Conservation (phyloP, 2,329 filamentous ascomycete genomes). For the Apiospora rasikravindrae region DNA sequence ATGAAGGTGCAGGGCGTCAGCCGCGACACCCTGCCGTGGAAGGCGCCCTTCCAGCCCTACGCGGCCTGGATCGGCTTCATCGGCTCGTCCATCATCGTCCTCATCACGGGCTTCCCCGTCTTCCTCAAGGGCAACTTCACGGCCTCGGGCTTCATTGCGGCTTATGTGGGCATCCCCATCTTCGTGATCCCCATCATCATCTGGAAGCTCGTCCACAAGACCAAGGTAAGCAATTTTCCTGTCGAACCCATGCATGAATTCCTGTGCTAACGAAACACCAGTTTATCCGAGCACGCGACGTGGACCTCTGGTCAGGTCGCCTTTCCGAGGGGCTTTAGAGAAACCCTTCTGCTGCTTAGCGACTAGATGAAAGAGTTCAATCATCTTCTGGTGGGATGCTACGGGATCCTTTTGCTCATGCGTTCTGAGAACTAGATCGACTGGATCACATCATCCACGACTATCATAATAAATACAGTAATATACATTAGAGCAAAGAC, state of each 20-base stretch:
- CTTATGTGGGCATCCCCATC: constrained; percentile 48
- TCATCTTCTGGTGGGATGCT: no score
- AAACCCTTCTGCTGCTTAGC: no score
- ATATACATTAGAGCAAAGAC: neutral
- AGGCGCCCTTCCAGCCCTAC: constrained; percentile 25
- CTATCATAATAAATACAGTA: neutral
- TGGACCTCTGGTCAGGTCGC: constrained; percentile 36
- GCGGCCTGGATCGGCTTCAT: constrained; percentile 26
- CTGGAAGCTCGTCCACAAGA: constrained; percentile 46
- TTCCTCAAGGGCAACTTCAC: constrained; percentile 31
- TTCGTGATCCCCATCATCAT: constrained; percentile 46
- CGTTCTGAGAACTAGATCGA: neutral
- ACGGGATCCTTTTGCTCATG: neutral
- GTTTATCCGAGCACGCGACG: constrained; percentile 31
- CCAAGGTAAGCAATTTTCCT: constrained; percentile 38
- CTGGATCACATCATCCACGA: no score
- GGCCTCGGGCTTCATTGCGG: constrained; percentile 43
- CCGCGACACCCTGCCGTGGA: constrained; percentile 22
- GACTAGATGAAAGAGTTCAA: neutral
- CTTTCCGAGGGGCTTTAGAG: constrained; percentile 5
- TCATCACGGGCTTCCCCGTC: constrained; percentile 36
- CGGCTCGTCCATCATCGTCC: constrained; percentile 28
- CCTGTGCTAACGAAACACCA: constrained; percentile 9
- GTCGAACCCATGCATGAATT: constrained; percentile 18
- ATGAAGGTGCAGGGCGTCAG: constrained; percentile 22